These are phyloP conservation scores for Plenodomus tracheiphilus DNA, from an alignment of 2,329 filamentous ascomycete species.

Conservation along the genomic window DNA sequence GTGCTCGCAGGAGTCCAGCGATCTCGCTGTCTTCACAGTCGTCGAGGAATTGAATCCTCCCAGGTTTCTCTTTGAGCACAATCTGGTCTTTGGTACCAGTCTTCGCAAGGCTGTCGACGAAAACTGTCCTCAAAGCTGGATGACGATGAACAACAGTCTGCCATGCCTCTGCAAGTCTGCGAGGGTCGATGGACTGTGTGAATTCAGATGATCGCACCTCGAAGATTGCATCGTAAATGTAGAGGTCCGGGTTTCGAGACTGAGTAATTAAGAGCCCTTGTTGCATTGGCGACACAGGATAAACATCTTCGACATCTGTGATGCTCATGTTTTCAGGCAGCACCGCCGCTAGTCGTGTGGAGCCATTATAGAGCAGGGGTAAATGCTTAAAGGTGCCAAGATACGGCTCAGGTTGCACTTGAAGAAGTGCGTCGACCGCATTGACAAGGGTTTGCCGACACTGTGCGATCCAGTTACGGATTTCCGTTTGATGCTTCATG, in stretches of 20 bases:
- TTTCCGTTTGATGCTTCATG: slow-evolving; percentile 34
- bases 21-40: slow-evolving; percentile 27
- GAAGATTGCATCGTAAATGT: slow-evolving; percentile 36
- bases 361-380: slow-evolving; percentile 36
- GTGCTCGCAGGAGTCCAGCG: slow-evolving; percentile 19
- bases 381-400: slow-evolving; percentile 36
- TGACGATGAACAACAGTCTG: slow-evolving; percentile 41
- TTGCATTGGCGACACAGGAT: slow-evolving; percentile 38
- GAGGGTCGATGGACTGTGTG: slow-evolving; percentile 19
- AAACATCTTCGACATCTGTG: slow-evolving; percentile 33
- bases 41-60: slow-evolving; percentile 26
- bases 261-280: slow-evolving; percentile 36
- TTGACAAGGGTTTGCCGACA: slow-evolving; percentile 34
- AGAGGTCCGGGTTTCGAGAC: slow-evolving; percentile 33
- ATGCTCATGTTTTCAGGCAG: slow-evolving; percentile 24
- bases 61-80: slow-evolving; percentile 32
- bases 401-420: slow-evolving; percentile 28
- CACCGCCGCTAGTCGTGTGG: slow-evolving; percentile 20
- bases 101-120: slow-evolving; percentile 40
- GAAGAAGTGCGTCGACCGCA: slow-evolving; percentile 34
- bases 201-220: slow-evolving; percentile 28
- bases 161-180: slow-evolving; percentile 38
- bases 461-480: slow-evolving; percentile 33
- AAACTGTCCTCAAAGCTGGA: slow-evolving; percentile 35
- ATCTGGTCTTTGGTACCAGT: slow-evolving; percentile 39